Base-by-base conservation (phyloP, 208 protist species). In the Histomonas meleagridis region DNA sequence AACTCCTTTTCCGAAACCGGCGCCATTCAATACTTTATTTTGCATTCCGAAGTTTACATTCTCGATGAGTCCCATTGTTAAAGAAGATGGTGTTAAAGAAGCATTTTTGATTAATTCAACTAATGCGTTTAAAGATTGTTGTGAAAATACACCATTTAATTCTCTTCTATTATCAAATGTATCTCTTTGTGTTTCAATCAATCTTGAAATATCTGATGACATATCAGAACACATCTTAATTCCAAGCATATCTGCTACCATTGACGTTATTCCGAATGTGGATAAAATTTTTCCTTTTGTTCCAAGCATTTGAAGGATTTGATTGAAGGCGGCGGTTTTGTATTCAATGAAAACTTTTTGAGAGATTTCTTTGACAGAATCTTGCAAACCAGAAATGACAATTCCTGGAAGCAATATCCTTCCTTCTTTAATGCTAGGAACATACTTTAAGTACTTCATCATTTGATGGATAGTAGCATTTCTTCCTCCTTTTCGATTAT, bases 231-330 rank as follows among this genome's bases (percentile, higher is more conserved):
- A 26, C 76, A 86, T 51, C 10, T 32, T 51, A 46, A 86, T 86
- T 2, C 35, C 76, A 16, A 86, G 46, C 21, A 21, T 51, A 55
- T 86, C 76, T 38, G 76, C 76, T 57, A 86, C 55, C 55, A 16
- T 86, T 35, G 40, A 16, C 10, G 46, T 38, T 10, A 49, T 48
- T 57, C 76, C 76, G 55, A 86, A 28, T 3, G 40, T 57, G 7
- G 43, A 26, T 32, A 86, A 32, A 18, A 55, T 55, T 16, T 51
- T 55, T 1, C 76, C 76, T n/a, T 0, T 38, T 43, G 46, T 38
- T n/a, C 76, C 76, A 49, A 86, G 76, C 23, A 32, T 86, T 49
- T 86, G 26, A 55, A 86, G 43, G 32, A 86, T 23, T 48, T 86
- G 76, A 18, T 49, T 43, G 32, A 86, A 40, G 0, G 46, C 23